These are phyloP conservation scores for Alternaria metachromatica DNA, from an alignment of 2,329 filamentous ascomycete species.

Conservation along the genomic window DNA sequence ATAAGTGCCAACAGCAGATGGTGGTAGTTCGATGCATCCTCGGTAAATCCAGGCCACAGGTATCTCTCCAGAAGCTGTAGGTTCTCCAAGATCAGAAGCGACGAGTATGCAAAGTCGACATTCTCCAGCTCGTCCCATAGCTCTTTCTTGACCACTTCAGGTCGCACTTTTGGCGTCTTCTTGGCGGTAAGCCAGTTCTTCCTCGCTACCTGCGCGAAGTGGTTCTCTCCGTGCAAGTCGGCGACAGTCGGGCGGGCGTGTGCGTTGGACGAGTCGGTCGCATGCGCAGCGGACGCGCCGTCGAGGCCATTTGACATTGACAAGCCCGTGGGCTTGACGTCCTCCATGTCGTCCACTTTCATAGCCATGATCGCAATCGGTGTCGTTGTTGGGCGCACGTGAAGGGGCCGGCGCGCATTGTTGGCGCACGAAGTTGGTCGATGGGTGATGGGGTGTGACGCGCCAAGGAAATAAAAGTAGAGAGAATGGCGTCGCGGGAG, in stretches of 20 bases:
- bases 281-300: conserved; percentile 30
- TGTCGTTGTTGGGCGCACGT: conserved; percentile 14
- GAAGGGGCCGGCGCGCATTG: conserved; percentile 33
- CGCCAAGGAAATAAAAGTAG: conserved; percentile 41
- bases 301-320: conserved; percentile 15
- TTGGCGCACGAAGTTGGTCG: conserved; percentile 28
- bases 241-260: conserved; percentile 67
- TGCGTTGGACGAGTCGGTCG: conserved; percentile 26
- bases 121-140: conserved; percentile 90
- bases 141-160: conserved; percentile 80
- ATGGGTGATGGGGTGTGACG: conserved; percentile 20
- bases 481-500: conserved; percentile 21
- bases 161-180: conserved; percentile 72
- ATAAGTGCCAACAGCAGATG: conserved; percentile 86
- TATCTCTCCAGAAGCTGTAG: conserved; percentile 90
- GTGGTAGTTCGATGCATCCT: conserved; percentile 90
- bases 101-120: conserved; percentile 77
- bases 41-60: conserved; percentile 90
- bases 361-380: conserved; percentile 13
- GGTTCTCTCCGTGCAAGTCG: conserved; percentile 72
- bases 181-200: conserved; percentile 81
- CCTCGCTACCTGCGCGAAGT: conserved; percentile 73
- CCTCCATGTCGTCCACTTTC: conserved; percentile 32
- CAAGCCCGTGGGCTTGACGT: conserved; percentile 24
- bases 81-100: conserved; percentile 83